Percentiles rank a stretch among this genome's conserved stretches.
phyloP scores from a whole-genome alignment of 345 rosid species.

The Triadica sebifera region DNA sequence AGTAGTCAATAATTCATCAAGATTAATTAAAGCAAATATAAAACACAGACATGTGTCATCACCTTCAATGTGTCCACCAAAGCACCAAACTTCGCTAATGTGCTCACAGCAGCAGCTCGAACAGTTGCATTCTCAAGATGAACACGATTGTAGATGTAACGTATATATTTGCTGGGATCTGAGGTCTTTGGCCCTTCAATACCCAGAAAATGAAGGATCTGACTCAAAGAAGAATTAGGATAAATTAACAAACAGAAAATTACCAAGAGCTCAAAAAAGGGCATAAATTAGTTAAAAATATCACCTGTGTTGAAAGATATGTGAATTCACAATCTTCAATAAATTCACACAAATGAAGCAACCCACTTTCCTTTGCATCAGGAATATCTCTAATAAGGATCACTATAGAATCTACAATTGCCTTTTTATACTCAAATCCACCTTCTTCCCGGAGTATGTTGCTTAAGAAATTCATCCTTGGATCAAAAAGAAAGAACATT shows the following conservation, averaged over 20 bases:
- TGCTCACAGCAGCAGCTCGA: conserved; percentile 93
- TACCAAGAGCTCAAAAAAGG: neutral
- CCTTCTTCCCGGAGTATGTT: conserved; percentile 99
- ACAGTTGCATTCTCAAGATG: conserved; percentile 99
- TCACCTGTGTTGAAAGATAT: conserved; percentile 95
- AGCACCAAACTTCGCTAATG: conserved; percentile 94
- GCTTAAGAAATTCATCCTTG: conserved; percentile 98
- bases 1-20: neutral
- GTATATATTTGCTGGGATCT: conserved; percentile 92
- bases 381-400: conserved; percentile 97
- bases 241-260: neutral
- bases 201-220: conserved; percentile 99
- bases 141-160: conserved; percentile 93
- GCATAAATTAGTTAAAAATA: conserved; percentile 5
- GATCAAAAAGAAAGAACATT: conserved; percentile 18
- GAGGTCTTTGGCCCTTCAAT: conserved; percentile 92
- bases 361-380: conserved; percentile 94
- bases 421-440: conserved; percentile 97
- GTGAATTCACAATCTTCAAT: conserved; percentile 99
- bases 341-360: conserved; percentile 97
- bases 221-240: conserved; percentile 9
- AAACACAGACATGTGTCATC: neutral
- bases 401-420: conserved; percentile 95
- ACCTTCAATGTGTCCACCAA: conserved; percentile 91
- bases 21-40: neutral